Evolutionary conservation across 768 basidiomycete species (phyloP), one percentile per base, ranked within the genome.

Genomic region (Boletus sensibilis): DNA sequence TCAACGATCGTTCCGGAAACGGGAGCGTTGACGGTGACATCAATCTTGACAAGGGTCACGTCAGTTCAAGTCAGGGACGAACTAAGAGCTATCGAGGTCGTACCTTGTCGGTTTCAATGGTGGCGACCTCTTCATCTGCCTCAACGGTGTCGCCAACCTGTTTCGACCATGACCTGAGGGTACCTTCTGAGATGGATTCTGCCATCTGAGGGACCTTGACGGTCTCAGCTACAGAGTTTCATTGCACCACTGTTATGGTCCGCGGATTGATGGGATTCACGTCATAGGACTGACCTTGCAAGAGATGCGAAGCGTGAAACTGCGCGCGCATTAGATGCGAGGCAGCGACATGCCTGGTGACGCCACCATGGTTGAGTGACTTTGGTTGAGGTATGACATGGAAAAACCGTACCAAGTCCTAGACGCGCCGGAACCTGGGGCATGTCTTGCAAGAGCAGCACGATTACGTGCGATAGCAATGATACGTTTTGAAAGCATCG

Each of bases 81-180:
- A 42, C 16, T 2, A 31, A 50, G 11, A 31, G 40, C 40, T 8
- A 45, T 31, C 3, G 39, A 35, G 31, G 43, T 31, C 29, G 14
- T 58, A 92, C 96, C 88, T 98, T 98, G 81, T 99, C 96, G 9
- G 96, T 99, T 78, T 98, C 96, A 62, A 98, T 98, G 43, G 94
- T 96, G 16, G 94, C 96, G 41, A 99, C 81, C 76, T 99, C 96
- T 76, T 98, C 96, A 70, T 98, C 96, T 29, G 79, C 87, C 69
- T 87, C 83, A 53, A 98, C 94, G 55, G 78, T 81, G 70, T 99
- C 96, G 14, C 96, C 96, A 50, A 90, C 86, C 74, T 95, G 84
- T 78, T 98, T 98, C 63, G 83, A 79, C 93, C 94, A 99, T 27
- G 90, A 80, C 76, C 94, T 97, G 50, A 99, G 79, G 5, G 96